Evolutionary conservation across 2,329 filamentous ascomycete genomes (phyloP).

Genomic region (Colletotrichum sp.): DNA sequence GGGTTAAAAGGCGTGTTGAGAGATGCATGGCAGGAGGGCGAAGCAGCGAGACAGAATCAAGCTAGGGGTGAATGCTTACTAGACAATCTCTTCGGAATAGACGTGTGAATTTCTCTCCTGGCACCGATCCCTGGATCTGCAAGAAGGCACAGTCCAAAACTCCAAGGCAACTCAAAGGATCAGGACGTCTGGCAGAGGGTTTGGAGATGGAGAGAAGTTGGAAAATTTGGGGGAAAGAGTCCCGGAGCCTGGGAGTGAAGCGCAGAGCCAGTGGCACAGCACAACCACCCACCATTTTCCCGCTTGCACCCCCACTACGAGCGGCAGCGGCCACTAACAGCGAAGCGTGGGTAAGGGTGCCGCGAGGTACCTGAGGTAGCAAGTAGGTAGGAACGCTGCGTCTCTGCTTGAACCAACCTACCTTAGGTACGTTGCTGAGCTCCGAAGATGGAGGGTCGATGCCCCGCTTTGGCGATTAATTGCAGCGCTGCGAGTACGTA

Average conservation of each 20-base stretch:
- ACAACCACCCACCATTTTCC: background rate
- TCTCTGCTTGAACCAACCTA: background rate
- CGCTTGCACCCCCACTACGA: background rate
- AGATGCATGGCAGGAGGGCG: background rate
- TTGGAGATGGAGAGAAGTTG: background rate
- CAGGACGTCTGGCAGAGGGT: background rate
- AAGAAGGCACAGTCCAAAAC: background rate
- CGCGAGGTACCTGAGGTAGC: background rate
- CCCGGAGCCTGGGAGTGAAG: background rate
- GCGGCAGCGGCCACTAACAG: conserved; percentile 6
- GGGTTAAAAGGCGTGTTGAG: conserved; percentile 4
- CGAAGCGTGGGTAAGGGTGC: background rate
- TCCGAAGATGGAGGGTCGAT: conserved; percentile 2
- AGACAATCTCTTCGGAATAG: background rate
- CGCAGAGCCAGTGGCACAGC: background rate
- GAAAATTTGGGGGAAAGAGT: conserved; percentile 2
- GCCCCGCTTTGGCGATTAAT: conserved; percentile 1
- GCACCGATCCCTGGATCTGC: conserved; percentile 2
- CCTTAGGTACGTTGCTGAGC: background rate
- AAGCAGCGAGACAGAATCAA: background rate
- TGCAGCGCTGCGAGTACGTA: background rate
- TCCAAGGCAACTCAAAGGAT: background rate
- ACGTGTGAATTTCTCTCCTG: conserved; percentile 1
- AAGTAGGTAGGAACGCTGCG: background rate
- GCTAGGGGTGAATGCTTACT: conserved; percentile 7